Percentiles rank a stretch among this genome's conserved stretches.
Conservation (phyloP, 805 yeast genomes). For the Candida orba region DNA sequence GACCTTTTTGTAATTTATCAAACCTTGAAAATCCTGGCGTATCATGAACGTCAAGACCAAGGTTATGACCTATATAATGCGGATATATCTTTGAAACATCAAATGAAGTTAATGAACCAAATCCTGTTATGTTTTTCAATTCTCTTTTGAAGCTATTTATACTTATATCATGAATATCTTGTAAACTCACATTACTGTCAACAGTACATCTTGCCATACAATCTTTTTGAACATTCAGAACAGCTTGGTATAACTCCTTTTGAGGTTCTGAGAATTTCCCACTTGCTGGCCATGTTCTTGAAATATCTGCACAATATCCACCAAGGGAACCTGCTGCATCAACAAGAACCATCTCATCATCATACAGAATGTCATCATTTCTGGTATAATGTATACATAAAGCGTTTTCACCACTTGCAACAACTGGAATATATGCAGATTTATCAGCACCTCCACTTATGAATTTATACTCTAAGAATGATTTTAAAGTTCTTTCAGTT, state of each 20-base stretch:
- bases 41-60: slow-evolving; percentile 90
- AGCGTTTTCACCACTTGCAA: slow-evolving; percentile 89
- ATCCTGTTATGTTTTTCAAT: slow-evolving; percentile 60
- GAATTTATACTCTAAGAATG: slow-evolving; percentile 77
- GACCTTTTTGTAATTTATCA: slow-evolving; percentile 51
- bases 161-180: slow-evolving; percentile 70
- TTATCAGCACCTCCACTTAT: slow-evolving; percentile 83
- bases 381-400: slow-evolving; percentile 89
- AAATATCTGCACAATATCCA: slow-evolving; percentile 92
- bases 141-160: slow-evolving; percentile 53
- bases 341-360: slow-evolving; percentile 79
- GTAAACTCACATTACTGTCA: slow-evolving; percentile 44
- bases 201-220: slow-evolving; percentile 69
- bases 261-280: slow-evolving; percentile 74
- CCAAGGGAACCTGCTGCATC: slow-evolving; percentile 95
- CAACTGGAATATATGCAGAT: slow-evolving; percentile 91
- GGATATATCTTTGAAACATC: slow-evolving; percentile 66
- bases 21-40: slow-evolving; percentile 57
- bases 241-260: slow-evolving; percentile 81
- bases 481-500: slow-evolving; percentile 72
- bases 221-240: slow-evolving; percentile 69
- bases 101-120: slow-evolving; percentile 41
- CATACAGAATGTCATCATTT: slow-evolving; percentile 73
- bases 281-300: slow-evolving; percentile 91
- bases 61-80: slow-evolving; percentile 91